Base-by-base conservation (phyloP, 73 alveolate species). In the Paramecium primaurelia region DNA sequence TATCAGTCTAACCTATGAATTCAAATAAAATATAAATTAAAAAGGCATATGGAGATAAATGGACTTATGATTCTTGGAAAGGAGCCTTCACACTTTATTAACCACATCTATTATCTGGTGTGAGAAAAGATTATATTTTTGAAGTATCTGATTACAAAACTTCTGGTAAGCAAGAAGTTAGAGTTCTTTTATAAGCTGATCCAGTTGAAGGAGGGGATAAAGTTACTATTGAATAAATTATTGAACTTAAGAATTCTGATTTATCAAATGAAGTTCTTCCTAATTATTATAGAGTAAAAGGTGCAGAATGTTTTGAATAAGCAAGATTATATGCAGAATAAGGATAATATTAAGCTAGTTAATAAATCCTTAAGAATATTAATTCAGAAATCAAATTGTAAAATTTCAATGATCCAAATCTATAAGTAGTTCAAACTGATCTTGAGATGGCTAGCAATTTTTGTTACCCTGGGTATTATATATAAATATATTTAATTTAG, bases 251-350 rank as follows among this genome's bases (percentile, higher is more conserved):
- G 14, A 44, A 47, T 49, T 45, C 49, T 1, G 51, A 47, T 9
- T 28, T 32, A 34, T 25, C 85, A 77, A 37, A 88, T 36, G 91
- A 88, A 9, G 94, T 71, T 18, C 20, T 88, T 18, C 69, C 69
- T 26, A 73, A 88, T 71, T 88, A 38, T 40, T 88, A 88, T 71
- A 88, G 94, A 47, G 94, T 64, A 9, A 88, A 71, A 71, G 94
- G 94, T 11, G 94, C 94, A n/a, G 94, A 88, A 40, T 42, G 60
- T 22, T 88, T 88, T 38, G 80, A 64, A 28, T 58, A 58, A 37
- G 88, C 87, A 51, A 22, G 40, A 25, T 34, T 18, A 32, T 64
- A 16, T 32, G 94, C 94, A n/a, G 92, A 88, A 71, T 45, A 20
- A 71, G 88, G 94, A 88, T 58, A 64, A 47, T 80, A 80, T 80